Base-by-base conservation (phyloP, 805 yeast species). In the Suhomyces sp. region DNA sequence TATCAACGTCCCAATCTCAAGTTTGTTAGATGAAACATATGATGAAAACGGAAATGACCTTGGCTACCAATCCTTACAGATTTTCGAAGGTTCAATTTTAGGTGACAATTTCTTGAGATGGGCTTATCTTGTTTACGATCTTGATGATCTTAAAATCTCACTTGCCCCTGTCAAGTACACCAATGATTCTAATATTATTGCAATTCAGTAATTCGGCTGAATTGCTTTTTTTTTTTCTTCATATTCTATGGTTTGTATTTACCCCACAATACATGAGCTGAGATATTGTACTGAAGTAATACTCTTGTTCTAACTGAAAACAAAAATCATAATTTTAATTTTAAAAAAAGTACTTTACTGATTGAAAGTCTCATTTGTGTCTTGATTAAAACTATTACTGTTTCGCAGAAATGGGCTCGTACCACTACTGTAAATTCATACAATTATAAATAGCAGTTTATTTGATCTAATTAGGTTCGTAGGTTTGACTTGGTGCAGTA, bases 1-100 rank as follows among this genome's bases (percentile, higher is more conserved):
- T 8, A 80, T 87, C 52, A 63, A 71, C 9, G 82, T 80, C 6
- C 86, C 89, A 29, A 61, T 64, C 58, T 66, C 55, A 7, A 64
- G 67, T 50, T 60, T 73, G 59, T 52, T 71, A 2, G 42, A 68
- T 24, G 53, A 51, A 6, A 54, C 56, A 44, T 38, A 13, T 7
- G 48, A 46, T 19, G 29, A 46, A 5, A 29, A 33, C 7, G 24
- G 31, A 12, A 45, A 45, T 4, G 31, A 27, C 6, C 23, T 35
- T 17, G 19, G 7, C 13, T 50, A 31, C 27, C 17, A 9, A 1
- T 23, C 36, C n/a, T 44, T 40, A 6, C 26, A 24, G 3, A 22
- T 47, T n/a, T 23, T 9, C n/a, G 10, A 15, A 15, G 47, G 59
- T 48, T 4, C 23, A 17, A 54, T 60, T 23, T 57, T 66, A 48